Evolutionary conservation across 2,329 filamentous ascomycete species (phyloP), one percentile per base, ranked within the genome.

Genomic region (Fusarium aywerte): DNA sequence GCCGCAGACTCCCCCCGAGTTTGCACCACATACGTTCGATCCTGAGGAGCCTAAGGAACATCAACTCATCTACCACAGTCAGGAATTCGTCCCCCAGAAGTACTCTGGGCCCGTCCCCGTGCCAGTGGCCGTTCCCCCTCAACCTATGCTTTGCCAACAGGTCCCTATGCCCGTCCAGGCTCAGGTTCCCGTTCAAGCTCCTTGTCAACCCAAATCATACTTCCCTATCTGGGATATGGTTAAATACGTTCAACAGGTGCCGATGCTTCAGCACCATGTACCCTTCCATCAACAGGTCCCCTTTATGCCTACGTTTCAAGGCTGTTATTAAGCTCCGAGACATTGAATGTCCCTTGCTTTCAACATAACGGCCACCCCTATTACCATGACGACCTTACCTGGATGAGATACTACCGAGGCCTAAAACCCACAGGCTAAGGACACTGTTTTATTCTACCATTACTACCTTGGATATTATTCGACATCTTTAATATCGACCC

Each of bases 211-310:
- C 52, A 85, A 84, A 70, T 83, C 84, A 45, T 80, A 79, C 68
- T 79, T 84, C 57, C 81, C 82, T 10, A 79, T 83, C 56, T 85
- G 83, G 83, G 84, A 85, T 61, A 76, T 85, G 73, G 79, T 85
- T 56, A 82, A 83, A 76, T 84, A 85, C 74, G 81, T 82, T 62
- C 83, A 83, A 73, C 82, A 83, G 60, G 76, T 79, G 49, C 81
- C 82, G 23, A 79, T 80, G 47, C 77, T 84, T 36, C 83, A 84
- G 65, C 80, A 84, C 57, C 80, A 83, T 58, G 77, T 82, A 47
- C 80, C 82, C 23, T 85, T 86, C 58, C 84, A 85, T 61, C 82
- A 83, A 43, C 84, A 84, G 75, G 80, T 85, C 58, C 80, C 83
- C 32, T 77, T 86, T 51, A 81, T 87, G 69, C 77, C 80, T 48